Conservation (phyloP, 2,329 filamentous ascomycete genomes). For the Gliomastix tumulicola region DNA sequence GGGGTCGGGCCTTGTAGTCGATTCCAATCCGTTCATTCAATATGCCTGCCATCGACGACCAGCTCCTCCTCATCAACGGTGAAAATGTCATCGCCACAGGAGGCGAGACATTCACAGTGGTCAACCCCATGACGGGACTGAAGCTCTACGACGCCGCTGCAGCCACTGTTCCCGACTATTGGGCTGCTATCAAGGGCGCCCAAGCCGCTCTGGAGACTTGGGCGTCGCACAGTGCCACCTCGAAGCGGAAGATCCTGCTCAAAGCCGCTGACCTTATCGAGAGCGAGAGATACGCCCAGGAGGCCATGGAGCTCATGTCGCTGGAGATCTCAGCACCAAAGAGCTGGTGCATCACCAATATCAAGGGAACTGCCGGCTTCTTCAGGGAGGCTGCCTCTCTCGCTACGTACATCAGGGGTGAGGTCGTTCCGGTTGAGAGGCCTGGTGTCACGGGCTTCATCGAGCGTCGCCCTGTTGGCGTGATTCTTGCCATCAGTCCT, state of each 20-base stretch:
- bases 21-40: no score
- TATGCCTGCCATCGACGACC: no score
- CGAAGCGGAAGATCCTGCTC: conserved; percentile 54
- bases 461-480: conserved; percentile 61
- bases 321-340: conserved; percentile 23
- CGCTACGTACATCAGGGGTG: conserved; percentile 24
- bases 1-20: no score
- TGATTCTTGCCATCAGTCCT: conserved; percentile 61
- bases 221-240: conserved; percentile 47
- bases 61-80: conserved; percentile 15
- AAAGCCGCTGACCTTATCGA: conserved; percentile 54
- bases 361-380: conserved; percentile 22
- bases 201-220: conserved; percentile 54
- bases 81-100: conserved; percentile 11
- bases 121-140: conserved; percentile 27
- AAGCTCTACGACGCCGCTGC: conserved; percentile 48
- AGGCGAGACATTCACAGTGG: conserved; percentile 14
- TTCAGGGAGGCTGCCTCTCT: conserved; percentile 32
- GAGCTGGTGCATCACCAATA: conserved; percentile 26
- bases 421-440: conserved; percentile 22
- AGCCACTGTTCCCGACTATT: conserved; percentile 45
- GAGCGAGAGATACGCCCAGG: conserved; percentile 18
- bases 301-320: conserved; percentile 40
- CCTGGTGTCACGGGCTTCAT: conserved; percentile 52
- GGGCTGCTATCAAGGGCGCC: conserved; percentile 39